Conservation (phyloP, 768 basidiomycete genomes). For the Boletus rubroflammeus region DNA sequence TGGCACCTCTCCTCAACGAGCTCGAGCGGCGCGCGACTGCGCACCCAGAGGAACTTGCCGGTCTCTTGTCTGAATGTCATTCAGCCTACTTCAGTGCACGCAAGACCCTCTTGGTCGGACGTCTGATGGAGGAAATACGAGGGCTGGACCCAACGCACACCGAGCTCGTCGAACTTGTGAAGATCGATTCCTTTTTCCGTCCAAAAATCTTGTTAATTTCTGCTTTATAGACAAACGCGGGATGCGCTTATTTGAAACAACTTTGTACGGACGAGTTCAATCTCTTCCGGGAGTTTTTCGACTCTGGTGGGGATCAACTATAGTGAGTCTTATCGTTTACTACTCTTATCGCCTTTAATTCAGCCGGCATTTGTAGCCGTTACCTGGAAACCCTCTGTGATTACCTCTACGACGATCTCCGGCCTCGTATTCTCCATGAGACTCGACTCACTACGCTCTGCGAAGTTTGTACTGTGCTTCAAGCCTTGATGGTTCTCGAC, state of each 20-base stretch:
- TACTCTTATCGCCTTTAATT: constrained; percentile 6
- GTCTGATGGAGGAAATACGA: constrained; percentile 78
- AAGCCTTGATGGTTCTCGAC: constrained; percentile 94
- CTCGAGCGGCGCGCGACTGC: constrained; percentile 73
- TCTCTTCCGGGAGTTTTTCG: constrained; percentile 83
- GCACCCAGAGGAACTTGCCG: constrained; percentile 81
- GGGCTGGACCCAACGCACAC: constrained; percentile 74
- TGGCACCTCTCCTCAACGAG: constrained; percentile 78
- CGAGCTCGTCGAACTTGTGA: constrained; percentile 85
- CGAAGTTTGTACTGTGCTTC: constrained; percentile 93
- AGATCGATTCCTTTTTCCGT: constrained; percentile 10
- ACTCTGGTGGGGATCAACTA: constrained; percentile 71
- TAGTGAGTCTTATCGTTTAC: constrained; percentile 47
- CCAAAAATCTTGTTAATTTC: not conserved
- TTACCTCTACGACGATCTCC: constrained; percentile 91
- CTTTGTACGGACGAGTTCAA: constrained; percentile 88
- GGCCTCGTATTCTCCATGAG: constrained; percentile 94
- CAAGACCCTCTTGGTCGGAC: constrained; percentile 64
- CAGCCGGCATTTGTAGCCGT: constrained; percentile 45
- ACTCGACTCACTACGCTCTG: constrained; percentile 82
- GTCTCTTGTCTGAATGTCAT: constrained; percentile 84
- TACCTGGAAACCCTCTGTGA: constrained; percentile 93
- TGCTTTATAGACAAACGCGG: constrained; percentile 69
- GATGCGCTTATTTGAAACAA: constrained; percentile 90
- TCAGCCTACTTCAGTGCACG: constrained; percentile 75